These are phyloP conservation scores for Tetrapisispora phaffii DNA, from an alignment of 805 yeast species.

Conservation along the genomic window DNA sequence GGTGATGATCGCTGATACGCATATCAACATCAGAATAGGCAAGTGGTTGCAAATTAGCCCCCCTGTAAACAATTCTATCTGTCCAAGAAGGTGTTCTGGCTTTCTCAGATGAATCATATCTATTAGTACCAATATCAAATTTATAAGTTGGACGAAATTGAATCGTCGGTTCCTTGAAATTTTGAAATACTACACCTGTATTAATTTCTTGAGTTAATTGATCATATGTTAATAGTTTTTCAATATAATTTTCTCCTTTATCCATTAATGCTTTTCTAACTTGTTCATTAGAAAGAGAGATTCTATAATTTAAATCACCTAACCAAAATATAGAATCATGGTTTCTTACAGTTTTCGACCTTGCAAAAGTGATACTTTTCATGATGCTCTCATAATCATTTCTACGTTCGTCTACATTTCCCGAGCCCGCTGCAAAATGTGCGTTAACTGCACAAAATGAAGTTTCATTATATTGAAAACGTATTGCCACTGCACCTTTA, in stretches of 20 bases:
- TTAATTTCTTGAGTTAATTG: constrained; percentile 72
- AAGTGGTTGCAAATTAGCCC: constrained; percentile 47
- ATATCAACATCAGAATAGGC: constrained; percentile 62
- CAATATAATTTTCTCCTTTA: constrained; percentile 32
- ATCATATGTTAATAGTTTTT: constrained; percentile 53
- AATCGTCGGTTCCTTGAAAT: constrained; percentile 67
- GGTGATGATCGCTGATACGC: constrained; percentile 78
- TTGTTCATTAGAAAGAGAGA: constrained; percentile 59
- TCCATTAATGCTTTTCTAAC: constrained; percentile 48
- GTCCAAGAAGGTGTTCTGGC: constrained; percentile 96
- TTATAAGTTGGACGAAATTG: constrained; percentile 86
- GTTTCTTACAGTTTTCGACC: constrained; percentile 67
- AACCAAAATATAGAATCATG: constrained; percentile 88
- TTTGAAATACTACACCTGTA: constrained; percentile 59
- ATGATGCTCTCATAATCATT: constrained; percentile 70
- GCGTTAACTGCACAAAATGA: constrained; percentile 78
- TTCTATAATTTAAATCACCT: constrained; percentile 88
- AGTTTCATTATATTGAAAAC: constrained; percentile 74
- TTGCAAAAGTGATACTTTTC: constrained; percentile 65
- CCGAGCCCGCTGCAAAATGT: constrained; percentile 88
- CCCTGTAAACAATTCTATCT: constrained; percentile 68
- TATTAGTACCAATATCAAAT: constrained; percentile 72
- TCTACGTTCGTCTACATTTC: constrained; percentile 73
- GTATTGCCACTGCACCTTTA: constrained; percentile 91
- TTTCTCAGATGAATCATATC: constrained; percentile 83